Evolutionary conservation across 2,329 filamentous ascomycete species (phyloP).

Genomic region (Lasiodiplodia sp.): DNA sequence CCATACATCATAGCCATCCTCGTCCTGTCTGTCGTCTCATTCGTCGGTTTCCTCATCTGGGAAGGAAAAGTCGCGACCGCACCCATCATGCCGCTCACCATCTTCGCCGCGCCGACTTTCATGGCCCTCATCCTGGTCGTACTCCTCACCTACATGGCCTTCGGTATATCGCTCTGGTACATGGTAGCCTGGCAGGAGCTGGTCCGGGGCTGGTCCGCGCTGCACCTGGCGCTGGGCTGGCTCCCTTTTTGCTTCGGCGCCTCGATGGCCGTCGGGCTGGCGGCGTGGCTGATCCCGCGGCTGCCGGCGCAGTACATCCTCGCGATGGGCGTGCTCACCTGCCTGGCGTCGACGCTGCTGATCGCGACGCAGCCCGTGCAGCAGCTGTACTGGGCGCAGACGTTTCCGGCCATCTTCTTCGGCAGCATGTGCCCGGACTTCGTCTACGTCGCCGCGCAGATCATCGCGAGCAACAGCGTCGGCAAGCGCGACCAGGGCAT

Average conservation of each 20-base stretch:
- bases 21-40: conserved; percentile 43
- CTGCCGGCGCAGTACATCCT: conserved; percentile 32
- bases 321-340: conserved; percentile 30
- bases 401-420: conserved; percentile 40
- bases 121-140: conserved; percentile 53
- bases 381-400: conserved; percentile 21
- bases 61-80: conserved; percentile 45
- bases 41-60: conserved; percentile 51
- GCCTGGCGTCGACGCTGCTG: conserved; percentile 30
- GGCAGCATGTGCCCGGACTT: conserved; percentile 56
- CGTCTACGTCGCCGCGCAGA: conserved; percentile 58
- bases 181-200: conserved; percentile 55
- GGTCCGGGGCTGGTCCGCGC: conserved; percentile 51
- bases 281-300: conserved; percentile 31
- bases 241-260: conserved; percentile 48
- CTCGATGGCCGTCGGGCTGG: conserved; percentile 41
- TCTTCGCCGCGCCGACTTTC: conserved; percentile 57
- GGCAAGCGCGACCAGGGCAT: conserved; percentile 58
- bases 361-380: conserved; percentile 32
- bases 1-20: conserved; percentile 54
- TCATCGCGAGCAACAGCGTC: conserved; percentile 63
- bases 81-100: conserved; percentile 56
- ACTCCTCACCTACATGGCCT: conserved; percentile 57
- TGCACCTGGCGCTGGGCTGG: conserved; percentile 51
- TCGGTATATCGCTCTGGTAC: conserved; percentile 60